Percentiles rank a stretch among this genome's conserved stretches.
Evolutionary conservation across 2,329 filamentous ascomycete species (phyloP).

Genomic region (Blastomyces parvus): DNA sequence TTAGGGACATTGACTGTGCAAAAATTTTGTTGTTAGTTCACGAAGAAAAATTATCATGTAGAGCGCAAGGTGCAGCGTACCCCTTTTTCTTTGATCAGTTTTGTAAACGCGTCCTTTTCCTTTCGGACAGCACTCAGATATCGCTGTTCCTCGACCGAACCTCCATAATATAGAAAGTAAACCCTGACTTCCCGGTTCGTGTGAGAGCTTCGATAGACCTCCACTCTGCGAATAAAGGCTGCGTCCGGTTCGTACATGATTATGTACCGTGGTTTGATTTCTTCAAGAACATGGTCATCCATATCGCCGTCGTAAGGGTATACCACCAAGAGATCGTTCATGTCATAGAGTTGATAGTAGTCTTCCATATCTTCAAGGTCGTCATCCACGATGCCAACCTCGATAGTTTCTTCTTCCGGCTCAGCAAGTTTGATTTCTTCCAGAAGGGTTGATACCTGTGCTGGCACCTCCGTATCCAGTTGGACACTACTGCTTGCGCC

Average conservation of each 20-base stretch:
- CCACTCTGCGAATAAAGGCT: slow-evolving; percentile 84
- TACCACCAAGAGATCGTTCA: slow-evolving; percentile 76
- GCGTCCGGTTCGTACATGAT: slow-evolving; percentile 98
- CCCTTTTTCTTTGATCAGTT: slow-evolving; percentile 85
- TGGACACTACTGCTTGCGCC: slow-evolving; percentile 64
- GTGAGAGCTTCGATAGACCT: slow-evolving; percentile 93
- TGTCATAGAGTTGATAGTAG: slow-evolving; percentile 83
- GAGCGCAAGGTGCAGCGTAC: slow-evolving; percentile 24
- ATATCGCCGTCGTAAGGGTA: slow-evolving; percentile 93
- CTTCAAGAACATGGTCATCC: slow-evolving; percentile 93
- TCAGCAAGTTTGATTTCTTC: slow-evolving; percentile 75
- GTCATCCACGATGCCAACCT: slow-evolving; percentile 62
- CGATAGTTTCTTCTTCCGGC: slow-evolving; percentile 49
- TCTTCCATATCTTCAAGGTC: slow-evolving; percentile 85
- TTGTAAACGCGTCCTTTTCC: slow-evolving; percentile 94
- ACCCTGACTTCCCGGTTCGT: slow-evolving; percentile 79
- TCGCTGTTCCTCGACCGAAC: slow-evolving; percentile 88
- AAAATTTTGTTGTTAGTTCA: slow-evolving; percentile 12
- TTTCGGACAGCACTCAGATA: slow-evolving; percentile 83
- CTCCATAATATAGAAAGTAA: slow-evolving; percentile 94
- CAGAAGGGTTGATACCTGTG: slow-evolving; percentile 72
- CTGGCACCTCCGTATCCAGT: slow-evolving; percentile 66
- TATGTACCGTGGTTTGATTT: slow-evolving; percentile 84
- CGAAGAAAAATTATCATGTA: not conserved
- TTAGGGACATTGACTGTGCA: slow-evolving; percentile 67